phyloP scores from a whole-genome alignment of 805 yeast species.

The Blastobotrys parvus region DNA sequence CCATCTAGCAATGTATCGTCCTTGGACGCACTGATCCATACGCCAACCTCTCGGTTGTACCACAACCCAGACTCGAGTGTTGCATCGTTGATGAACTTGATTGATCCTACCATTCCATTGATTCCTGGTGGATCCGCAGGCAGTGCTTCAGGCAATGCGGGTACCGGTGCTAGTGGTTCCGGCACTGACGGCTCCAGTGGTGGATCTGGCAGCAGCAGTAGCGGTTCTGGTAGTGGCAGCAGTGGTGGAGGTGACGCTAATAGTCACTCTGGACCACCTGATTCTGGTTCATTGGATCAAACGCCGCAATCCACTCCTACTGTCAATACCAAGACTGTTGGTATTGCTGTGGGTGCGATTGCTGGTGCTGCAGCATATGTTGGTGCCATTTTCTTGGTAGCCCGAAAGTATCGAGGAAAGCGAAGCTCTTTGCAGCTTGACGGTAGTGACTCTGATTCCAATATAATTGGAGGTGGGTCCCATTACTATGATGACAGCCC shows the following conservation, averaged over 20 bases:
- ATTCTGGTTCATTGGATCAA: slow-evolving; percentile 29
- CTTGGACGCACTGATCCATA: slow-evolving; percentile 43
- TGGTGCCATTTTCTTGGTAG: slow-evolving; percentile 47
- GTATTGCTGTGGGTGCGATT: slow-evolving; percentile 76
- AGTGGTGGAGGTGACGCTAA: slow-evolving; percentile 8
- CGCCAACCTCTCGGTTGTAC: slow-evolving; percentile 52
- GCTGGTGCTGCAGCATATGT: slow-evolving; percentile 66
- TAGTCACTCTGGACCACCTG: background rate
- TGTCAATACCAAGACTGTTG: slow-evolving; percentile 48
- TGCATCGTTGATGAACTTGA: slow-evolving; percentile 50
- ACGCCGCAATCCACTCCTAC: slow-evolving; percentile 21
- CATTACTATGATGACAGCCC: slow-evolving; percentile 18
- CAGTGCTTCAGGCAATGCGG: slow-evolving; percentile 7
- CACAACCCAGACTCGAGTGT: slow-evolving; percentile 48
- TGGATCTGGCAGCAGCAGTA: slow-evolving; percentile 3
- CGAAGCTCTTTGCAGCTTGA: slow-evolving; percentile 12
- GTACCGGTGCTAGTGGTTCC: slow-evolving; percentile 19
- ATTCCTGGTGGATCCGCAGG: slow-evolving; percentile 15
- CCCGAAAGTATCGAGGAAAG: slow-evolving; percentile 37
- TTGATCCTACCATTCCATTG: slow-evolving; percentile 61
- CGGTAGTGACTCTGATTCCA: slow-evolving; percentile 1
- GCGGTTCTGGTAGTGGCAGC: background rate
- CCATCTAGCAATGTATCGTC: slow-evolving; percentile 45
- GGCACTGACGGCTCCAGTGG: slow-evolving; percentile 7
- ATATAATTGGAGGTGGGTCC: slow-evolving; percentile 4